Evolutionary conservation across 306 rosid species (phyloP).

Genomic region (Chamaecrista fasciculata): DNA sequence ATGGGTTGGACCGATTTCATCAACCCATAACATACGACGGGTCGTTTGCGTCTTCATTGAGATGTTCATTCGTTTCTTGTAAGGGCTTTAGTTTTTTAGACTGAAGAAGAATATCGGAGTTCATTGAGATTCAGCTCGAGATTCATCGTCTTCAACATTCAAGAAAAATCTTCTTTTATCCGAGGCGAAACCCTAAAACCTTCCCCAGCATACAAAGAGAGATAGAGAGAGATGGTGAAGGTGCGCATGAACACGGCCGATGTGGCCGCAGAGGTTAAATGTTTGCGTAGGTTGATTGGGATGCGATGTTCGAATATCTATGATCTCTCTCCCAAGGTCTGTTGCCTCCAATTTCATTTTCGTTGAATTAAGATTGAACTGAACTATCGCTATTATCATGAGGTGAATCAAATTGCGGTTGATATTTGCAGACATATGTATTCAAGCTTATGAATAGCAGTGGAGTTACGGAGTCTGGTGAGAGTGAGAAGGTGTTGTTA

Average conservation of each 20-base stretch:
- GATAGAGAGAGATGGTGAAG: conserved; percentile 71
- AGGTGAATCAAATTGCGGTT: neutral
- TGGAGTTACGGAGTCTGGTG: conserved; percentile 90
- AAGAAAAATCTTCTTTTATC: neutral
- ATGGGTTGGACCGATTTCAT: neutral
- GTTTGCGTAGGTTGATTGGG: conserved; percentile 78
- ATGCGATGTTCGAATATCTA: conserved; percentile 98
- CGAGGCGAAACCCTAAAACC: conserved; percentile 25
- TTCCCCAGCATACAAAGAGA: neutral
- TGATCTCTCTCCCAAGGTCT: conserved; percentile 90
- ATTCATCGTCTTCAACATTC: neutral
- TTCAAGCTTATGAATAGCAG: conserved; percentile 94
- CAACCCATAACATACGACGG: neutral
- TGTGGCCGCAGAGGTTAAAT: conserved; percentile 97
- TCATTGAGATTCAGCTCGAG: neutral
- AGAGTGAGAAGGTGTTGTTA: conserved; percentile 88
- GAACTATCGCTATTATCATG: neutral
- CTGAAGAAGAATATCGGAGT: neutral
- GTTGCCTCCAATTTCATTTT: neutral
- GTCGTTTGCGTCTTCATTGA: neutral
- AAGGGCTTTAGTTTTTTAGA: no score
- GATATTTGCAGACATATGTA: conserved; percentile 68
- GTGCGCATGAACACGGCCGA: conserved; percentile 99
- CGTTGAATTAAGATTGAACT: neutral
- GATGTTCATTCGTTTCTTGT: neutral